phyloP scores from a whole-genome alignment of 1,284 basidiomycete species.

The Heterobasidion irregulare region DNA sequence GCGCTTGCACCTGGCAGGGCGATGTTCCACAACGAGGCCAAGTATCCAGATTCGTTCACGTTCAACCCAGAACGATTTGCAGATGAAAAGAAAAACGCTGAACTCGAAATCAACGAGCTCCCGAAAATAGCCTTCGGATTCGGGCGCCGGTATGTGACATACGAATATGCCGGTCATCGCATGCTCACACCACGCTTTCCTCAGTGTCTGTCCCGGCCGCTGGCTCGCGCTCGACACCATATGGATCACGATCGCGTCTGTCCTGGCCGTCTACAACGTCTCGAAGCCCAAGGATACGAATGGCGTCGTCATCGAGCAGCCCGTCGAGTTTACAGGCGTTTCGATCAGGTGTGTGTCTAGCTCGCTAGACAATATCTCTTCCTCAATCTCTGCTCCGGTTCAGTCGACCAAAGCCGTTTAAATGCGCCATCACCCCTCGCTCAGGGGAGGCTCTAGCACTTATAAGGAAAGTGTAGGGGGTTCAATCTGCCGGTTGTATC shows the following conservation, averaged over 20 bases:
- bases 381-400: neutral
- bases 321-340: neutral
- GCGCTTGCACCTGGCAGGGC: neutral
- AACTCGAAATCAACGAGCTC: neutral
- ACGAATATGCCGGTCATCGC: neutral
- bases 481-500: no score
- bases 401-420: neutral
- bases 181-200: neutral
- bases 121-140: neutral
- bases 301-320: neutral
- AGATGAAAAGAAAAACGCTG: neutral
- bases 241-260: neutral
- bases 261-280: neutral
- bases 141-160: neutral
- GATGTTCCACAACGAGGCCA: neutral
- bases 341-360: neutral
- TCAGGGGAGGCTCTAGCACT: neutral
- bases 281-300: neutral
- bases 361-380: neutral
- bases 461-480: neutral
- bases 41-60: neutral
- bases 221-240: neutral
- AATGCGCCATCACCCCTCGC: neutral
- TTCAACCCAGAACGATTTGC: slow-evolving; percentile 1
- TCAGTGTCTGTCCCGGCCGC: neutral